These are phyloP conservation scores for Rhizopogon vinicolor DNA, from an alignment of 768 basidiomycete species.

Conservation along the genomic window DNA sequence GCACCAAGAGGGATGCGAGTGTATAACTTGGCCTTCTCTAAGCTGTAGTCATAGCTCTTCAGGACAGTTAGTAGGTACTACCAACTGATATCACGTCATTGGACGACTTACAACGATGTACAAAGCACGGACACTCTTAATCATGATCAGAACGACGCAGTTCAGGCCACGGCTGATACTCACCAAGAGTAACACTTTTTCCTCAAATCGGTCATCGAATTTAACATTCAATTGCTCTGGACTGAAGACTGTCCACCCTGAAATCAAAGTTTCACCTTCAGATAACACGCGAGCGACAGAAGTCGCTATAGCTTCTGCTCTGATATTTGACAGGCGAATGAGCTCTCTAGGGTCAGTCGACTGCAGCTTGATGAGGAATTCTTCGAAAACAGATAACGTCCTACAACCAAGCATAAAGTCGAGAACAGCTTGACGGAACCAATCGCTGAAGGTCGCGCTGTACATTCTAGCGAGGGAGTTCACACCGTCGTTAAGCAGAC, in stretches of 20 bases:
- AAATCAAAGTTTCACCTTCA: constrained; percentile 72
- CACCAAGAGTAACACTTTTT: constrained; percentile 88
- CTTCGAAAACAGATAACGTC: constrained; percentile 83
- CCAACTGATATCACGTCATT: not conserved
- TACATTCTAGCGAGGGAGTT: constrained; percentile 92
- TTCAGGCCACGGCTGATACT: constrained; percentile 23
- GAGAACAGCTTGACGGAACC: constrained; percentile 96
- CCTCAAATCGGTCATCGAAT: constrained; percentile 81
- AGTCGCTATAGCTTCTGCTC: constrained; percentile 90
- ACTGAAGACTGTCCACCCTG: constrained; percentile 90
- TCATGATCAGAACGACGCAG: constrained; percentile 1
- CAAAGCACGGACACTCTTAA: constrained; percentile 44
- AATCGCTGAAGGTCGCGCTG: constrained; percentile 88
- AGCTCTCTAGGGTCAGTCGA: constrained; percentile 92
- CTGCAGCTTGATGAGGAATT: constrained; percentile 84
- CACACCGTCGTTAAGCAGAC: constrained; percentile 92
- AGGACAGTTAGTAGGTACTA: constrained; percentile 1
- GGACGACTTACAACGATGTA: constrained; percentile 66
- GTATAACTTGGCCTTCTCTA: constrained; percentile 88
- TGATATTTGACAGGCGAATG: constrained; percentile 81
- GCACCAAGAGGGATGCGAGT: constrained; percentile 85
- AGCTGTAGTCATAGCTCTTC: constrained; percentile 85
- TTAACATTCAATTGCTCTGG: constrained; percentile 73
- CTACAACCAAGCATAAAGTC: constrained; percentile 89
- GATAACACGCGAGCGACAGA: constrained; percentile 71